Evolutionary conservation across 768 basidiomycete species (phyloP).

Genomic region (Termitomyces sp.): DNA sequence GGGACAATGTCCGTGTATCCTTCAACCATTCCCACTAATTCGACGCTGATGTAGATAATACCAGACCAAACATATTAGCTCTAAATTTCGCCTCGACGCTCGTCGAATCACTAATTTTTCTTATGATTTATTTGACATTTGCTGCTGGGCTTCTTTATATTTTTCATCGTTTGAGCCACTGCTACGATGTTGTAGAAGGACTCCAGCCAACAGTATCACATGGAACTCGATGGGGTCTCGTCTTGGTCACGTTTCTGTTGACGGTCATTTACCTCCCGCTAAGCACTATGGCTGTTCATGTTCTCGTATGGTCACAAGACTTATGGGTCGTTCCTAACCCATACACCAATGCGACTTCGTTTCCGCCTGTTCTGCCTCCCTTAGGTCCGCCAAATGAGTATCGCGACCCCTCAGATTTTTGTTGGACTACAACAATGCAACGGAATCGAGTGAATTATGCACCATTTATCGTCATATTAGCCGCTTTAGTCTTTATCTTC

Average conservation of each 20-base stretch:
- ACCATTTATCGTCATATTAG: constrained; percentile 55
- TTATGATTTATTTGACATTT: constrained; percentile 55
- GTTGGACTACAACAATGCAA: constrained; percentile 78
- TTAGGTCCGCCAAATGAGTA: constrained; percentile 55
- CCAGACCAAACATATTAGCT: constrained; percentile 69
- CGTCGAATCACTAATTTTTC: constrained; percentile 55
- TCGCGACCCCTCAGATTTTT: constrained; percentile 66
- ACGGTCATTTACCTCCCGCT: constrained; percentile 73
- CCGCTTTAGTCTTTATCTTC: constrained; percentile 44
- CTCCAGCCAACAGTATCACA: constrained; percentile 42
- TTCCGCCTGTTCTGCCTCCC: constrained; percentile 44
- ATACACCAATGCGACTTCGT: constrained; percentile 53
- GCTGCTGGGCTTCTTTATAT: constrained; percentile 52
- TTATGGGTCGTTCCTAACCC: constrained; percentile 72
- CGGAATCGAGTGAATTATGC: constrained; percentile 68
- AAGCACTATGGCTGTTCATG: constrained; percentile 74
- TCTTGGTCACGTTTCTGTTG: constrained; percentile 62
- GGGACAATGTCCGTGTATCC: constrained; percentile 56
- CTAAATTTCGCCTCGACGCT: constrained; percentile 67
- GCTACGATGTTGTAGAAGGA: constrained; percentile 47
- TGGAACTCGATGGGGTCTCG: constrained; percentile 46
- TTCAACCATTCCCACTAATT: neutral
- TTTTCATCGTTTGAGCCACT: constrained; percentile 52
- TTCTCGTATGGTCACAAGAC: constrained; percentile 74
- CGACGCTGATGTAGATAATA: constrained; percentile 4